Percentiles rank a stretch among this genome's conserved stretches.
Evolutionary conservation across 768 basidiomycete species (phyloP).

Genomic region (Termitomyces sp.): DNA sequence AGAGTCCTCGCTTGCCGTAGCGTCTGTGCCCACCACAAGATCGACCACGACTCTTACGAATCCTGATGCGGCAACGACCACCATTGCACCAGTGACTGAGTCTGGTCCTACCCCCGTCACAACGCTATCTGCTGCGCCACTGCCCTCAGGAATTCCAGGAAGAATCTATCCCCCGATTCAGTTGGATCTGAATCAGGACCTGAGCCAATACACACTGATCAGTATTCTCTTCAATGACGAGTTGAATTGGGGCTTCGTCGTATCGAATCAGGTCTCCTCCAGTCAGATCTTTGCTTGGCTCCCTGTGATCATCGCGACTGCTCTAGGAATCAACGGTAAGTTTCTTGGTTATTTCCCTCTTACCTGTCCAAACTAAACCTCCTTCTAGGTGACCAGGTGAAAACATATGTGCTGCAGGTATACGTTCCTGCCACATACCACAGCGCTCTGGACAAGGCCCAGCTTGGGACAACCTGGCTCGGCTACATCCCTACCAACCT

Average conservation of each 20-base stretch:
- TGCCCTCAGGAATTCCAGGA: conserved; percentile 60
- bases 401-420: conserved; percentile 59
- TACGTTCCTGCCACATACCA: conserved; percentile 59
- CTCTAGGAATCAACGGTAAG: conserved; percentile 29
- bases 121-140: conserved; percentile 25
- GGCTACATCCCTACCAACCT: conserved; percentile 57
- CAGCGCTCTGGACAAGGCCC: conserved; percentile 37
- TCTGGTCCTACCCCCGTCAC: conserved; percentile 19
- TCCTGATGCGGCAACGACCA: conserved; percentile 40
- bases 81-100: conserved; percentile 12
- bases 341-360: conserved; percentile 7
- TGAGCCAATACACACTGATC: conserved; percentile 46
- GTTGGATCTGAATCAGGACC: conserved; percentile 21
- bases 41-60: conserved; percentile 30
- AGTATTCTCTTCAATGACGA: conserved; percentile 57
- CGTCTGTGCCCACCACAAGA: conserved; percentile 28
- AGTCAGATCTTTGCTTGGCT: conserved; percentile 78
- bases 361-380: background rate
- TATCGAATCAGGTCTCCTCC: conserved; percentile 47
- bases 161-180: conserved; percentile 48
- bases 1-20: conserved; percentile 36
- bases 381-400: conserved; percentile 28
- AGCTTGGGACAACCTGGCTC: conserved; percentile 68
- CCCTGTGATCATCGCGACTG: conserved; percentile 39
- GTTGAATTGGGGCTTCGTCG: conserved; percentile 72